Evolutionary conservation across 225 moss, liverwort and hornwort species (phyloP).

Genomic region (Neckera pumila): DNA sequence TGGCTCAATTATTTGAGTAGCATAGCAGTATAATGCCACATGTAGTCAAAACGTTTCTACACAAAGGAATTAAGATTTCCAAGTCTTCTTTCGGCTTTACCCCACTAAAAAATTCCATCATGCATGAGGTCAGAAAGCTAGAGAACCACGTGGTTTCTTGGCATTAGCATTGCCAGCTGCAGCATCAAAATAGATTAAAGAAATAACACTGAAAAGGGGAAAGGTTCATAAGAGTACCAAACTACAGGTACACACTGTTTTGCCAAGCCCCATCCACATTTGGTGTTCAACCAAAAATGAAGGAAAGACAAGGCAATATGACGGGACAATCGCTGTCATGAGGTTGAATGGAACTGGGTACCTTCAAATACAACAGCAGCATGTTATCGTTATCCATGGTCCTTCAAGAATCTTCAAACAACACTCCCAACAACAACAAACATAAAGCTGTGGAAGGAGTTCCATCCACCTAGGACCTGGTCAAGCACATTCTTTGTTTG

Average conservation of each 20-base stretch:
- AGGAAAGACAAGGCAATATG: background rate
- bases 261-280: background rate
- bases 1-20: slow-evolving; percentile 13
- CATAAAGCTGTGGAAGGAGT: background rate
- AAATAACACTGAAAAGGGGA: background rate
- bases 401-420: background rate
- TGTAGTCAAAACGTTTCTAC: background rate
- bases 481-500: background rate
- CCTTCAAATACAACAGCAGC: background rate
- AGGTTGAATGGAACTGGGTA: background rate
- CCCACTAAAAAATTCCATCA: background rate
- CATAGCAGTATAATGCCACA: background rate
- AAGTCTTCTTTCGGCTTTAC: background rate
- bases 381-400: background rate
- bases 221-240: background rate
- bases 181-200: background rate
- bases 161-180: background rate
- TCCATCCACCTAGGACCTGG: background rate
- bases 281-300: background rate
- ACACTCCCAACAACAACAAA: background rate
- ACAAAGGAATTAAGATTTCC: background rate
- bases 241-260: background rate
- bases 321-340: background rate
- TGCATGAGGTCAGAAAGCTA: background rate
- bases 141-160: background rate